phyloP scores from a whole-genome alignment of 2,329 filamentous ascomycete species.

The Neurospora sp. region DNA sequence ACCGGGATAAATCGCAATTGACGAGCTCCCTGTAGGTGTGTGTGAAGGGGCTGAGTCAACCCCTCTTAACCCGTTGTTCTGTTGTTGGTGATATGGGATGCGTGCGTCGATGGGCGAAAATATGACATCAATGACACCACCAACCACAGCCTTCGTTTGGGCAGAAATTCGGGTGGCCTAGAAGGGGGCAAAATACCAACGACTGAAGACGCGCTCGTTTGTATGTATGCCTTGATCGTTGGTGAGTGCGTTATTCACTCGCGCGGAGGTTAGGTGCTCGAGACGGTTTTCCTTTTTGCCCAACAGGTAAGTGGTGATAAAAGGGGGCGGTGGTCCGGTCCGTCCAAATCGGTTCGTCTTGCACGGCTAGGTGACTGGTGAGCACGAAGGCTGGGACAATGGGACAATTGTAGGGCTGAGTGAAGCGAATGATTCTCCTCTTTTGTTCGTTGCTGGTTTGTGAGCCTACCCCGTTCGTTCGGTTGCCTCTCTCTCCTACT shows the following conservation, averaged over 20 bases:
- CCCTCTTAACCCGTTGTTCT: background rate
- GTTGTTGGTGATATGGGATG: background rate
- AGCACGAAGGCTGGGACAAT: background rate
- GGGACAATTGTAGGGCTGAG: background rate
- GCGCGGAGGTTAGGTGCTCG: background rate
- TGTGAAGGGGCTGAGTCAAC: background rate
- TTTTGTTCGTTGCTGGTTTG: background rate
- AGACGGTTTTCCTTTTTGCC: background rate
- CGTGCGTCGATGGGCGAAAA: background rate
- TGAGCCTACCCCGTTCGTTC: background rate
- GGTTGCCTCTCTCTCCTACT: background rate
- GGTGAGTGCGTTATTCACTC: background rate
- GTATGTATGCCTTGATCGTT: background rate
- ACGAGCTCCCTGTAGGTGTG: background rate
- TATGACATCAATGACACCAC: background rate
- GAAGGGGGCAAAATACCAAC: background rate
- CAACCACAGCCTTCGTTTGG: background rate
- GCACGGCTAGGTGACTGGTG: background rate
- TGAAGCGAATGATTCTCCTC: background rate
- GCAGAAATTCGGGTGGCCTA: background rate
- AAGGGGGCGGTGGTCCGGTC: background rate
- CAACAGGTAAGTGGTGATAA: background rate
- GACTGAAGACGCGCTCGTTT: background rate
- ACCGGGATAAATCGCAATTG: background rate
- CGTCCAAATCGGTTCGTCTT: background rate